phyloP scores from a whole-genome alignment of 331 rosid species.

The Prunus yedoensis region DNA sequence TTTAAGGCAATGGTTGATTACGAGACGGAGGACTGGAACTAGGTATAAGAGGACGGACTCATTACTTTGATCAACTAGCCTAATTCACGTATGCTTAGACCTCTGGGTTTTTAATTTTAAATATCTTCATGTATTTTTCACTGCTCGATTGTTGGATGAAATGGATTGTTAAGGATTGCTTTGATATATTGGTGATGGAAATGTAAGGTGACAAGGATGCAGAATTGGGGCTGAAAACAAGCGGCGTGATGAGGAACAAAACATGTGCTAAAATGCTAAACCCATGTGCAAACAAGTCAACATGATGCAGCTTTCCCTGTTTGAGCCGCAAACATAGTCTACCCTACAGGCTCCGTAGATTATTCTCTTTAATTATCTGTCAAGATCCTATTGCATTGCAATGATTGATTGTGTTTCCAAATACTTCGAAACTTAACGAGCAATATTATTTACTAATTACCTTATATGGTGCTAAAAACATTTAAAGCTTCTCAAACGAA shows the following conservation, averaged over 20 bases:
- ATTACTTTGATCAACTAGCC: rapidly evolving
- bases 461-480: background rate
- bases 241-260: background rate
- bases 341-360: background rate
- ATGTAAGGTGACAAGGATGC: background rate
- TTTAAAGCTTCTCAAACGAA: background rate
- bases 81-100: too few relatives aligned
- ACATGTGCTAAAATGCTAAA: background rate
- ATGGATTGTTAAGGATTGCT: background rate
- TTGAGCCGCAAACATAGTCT: background rate
- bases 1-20: background rate
- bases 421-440: background rate
- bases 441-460: background rate
- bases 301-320: background rate
- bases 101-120: too few relatives aligned
- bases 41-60: too few relatives aligned
- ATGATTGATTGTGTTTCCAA: background rate
- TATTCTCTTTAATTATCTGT: background rate
- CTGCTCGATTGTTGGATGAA: background rate
- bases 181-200: background rate
- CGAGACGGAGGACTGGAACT: too few relatives aligned
- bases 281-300: conserved; percentile 7
- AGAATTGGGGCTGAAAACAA: background rate
- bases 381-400: background rate
- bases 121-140: too few relatives aligned